Evolutionary conservation across 2,329 filamentous ascomycete species (phyloP), one percentile per base, ranked within the genome.

Genomic region (Decorospora gaudefroyi): DNA sequence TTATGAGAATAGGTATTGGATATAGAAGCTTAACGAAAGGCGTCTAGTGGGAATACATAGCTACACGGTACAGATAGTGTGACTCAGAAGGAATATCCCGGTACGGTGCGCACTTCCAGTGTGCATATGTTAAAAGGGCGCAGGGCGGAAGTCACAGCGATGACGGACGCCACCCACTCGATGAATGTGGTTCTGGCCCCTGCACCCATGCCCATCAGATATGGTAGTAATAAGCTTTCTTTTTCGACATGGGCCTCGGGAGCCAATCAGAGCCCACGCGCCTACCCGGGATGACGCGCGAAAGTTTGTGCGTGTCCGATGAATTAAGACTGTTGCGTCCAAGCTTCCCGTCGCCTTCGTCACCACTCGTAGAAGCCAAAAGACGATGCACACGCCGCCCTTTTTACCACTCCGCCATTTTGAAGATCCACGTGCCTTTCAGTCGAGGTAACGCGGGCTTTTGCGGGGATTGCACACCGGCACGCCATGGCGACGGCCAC

Each of bases 401-500:
- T 51, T 61, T 46, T 53, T 38, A 31, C 55, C 53, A 42, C 46
- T 53, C 42, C 51, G 51, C 50, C 53, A 57, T 46, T 55, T 49
- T 39, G 40, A 50, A 39, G 21, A 51, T 40, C 60, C 53, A 57
- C 58, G 58, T 43, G 52, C 48, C 33, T 54, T 62, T 35, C n/a
- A n/a, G n/a, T 60, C 61, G 59, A 62, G 60, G 59, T 65, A 66
- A 70, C 68, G 37, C 46, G 12, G 28, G 37, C 42, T 15, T 26
- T 21, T 12, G 23, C 32, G 33, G 38, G 40, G 30, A 39, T 25
- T 19, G 43, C 17, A 31, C 21, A 7, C 28, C 36, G 25, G 41
- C 28, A 65, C 42, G 36, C 45, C 28, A 70, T 68, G 66, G 59
- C 67, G 17, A 51, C 60, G 37, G 59, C 56, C 46, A 60, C 61